These are phyloP conservation scores for Rhodotorula toruloides DNA, from an alignment of 768 basidiomycete genomes.

Conservation along the genomic window DNA sequence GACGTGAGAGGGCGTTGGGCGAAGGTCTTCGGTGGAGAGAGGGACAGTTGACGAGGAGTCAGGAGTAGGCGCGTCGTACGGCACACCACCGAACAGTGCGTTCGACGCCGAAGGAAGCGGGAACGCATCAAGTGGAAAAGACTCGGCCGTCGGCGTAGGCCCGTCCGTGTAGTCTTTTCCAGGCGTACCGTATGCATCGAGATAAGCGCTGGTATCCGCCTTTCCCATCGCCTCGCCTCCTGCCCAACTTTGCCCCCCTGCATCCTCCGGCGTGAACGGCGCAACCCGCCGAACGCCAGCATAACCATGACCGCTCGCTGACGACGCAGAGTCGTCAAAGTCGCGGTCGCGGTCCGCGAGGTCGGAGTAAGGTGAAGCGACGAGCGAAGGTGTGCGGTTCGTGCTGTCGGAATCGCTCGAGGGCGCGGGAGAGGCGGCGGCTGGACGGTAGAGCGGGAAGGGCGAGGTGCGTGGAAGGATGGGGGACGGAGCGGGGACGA, in stretches of 20 bases:
- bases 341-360: background rate
- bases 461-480: background rate
- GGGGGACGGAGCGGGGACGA: background rate
- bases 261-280: background rate
- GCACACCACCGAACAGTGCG: background rate
- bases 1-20: background rate
- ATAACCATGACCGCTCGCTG: background rate
- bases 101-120: background rate
- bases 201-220: no score
- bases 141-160: background rate
- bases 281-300: background rate
- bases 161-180: background rate
- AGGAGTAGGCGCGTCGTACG: background rate
- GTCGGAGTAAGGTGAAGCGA: slow-evolving; percentile 20
- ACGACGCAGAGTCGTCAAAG: background rate
- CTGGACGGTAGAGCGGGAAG: background rate
- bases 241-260: no score
- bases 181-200: no score
- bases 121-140: background rate
- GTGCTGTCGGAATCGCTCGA: slow-evolving; percentile 3
- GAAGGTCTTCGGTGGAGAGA: background rate
- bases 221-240: no score
- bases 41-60: background rate
- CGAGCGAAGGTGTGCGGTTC: slow-evolving; percentile 7
- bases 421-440: background rate